These are phyloP conservation scores for Sarocladiaceae sp. DNA, from an alignment of 2,329 filamentous ascomycete genomes.

Conservation along the genomic window DNA sequence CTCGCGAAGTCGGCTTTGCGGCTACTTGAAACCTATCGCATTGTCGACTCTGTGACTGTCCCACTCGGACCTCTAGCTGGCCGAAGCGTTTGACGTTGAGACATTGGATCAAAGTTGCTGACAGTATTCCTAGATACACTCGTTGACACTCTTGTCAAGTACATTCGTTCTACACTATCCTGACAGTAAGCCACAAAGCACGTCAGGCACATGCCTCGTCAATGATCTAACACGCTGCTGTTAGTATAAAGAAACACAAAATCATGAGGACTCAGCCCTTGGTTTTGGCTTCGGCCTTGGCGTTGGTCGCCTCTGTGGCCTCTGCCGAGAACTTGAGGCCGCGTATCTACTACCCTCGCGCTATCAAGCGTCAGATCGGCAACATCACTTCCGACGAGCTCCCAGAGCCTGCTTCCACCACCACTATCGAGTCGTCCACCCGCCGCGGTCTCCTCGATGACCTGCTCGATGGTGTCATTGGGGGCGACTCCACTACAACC, in stretches of 20 bases:
- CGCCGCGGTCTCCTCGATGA: slow-evolving; percentile 17
- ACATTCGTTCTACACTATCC: slow-evolving; percentile 48
- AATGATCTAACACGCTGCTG: background rate
- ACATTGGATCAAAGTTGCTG: background rate
- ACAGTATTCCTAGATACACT: slow-evolving; percentile 27
- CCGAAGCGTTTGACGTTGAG: background rate
- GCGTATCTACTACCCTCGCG: slow-evolving; percentile 51
- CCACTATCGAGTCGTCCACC: slow-evolving; percentile 11
- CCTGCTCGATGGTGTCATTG: slow-evolving; percentile 19
- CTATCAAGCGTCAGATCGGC: slow-evolving; percentile 45
- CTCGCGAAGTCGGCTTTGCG: too few relatives aligned
- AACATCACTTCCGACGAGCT: slow-evolving; percentile 29
- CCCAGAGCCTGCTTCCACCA: slow-evolving; percentile 14
- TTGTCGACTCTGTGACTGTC: too few relatives aligned
- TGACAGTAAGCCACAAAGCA: slow-evolving; percentile 34
- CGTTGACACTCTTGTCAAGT: slow-evolving; percentile 52
- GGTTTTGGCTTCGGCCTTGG: slow-evolving; percentile 42
- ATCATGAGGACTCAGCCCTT: slow-evolving; percentile 29
- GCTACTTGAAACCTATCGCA: too few relatives aligned
- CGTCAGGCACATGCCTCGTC: slow-evolving; percentile 14
- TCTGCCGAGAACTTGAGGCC: slow-evolving; percentile 36
- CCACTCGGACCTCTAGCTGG: background rate
- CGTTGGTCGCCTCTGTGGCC: slow-evolving; percentile 38
- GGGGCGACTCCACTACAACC: slow-evolving; percentile 2
- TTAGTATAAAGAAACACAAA: slow-evolving; percentile 11